Evolutionary conservation across 352 stramenopile species (phyloP).

Genomic region (Globisporangium rhizosaccharum): DNA sequence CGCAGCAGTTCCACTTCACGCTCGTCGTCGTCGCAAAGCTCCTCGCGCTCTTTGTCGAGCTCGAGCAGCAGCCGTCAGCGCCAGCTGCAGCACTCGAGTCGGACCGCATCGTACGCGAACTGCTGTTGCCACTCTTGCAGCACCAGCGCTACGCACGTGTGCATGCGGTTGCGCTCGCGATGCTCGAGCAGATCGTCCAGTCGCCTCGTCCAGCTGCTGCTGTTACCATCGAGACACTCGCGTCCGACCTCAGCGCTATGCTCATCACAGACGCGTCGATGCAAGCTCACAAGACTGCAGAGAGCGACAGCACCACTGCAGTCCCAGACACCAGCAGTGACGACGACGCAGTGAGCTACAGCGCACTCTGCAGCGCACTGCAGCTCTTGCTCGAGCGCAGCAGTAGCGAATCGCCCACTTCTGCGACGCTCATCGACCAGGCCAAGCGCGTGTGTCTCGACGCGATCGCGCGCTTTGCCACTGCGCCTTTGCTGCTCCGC

Average conservation of each 20-base stretch:
- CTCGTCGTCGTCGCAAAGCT: constrained; percentile 27
- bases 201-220: constrained; percentile 6
- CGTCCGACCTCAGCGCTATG: constrained; percentile 2
- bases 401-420: not conserved
- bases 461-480: constrained; percentile 33
- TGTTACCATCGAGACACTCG: constrained; percentile 14
- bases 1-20: constrained; percentile 30
- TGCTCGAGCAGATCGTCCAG: constrained; percentile 24
- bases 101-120: constrained; percentile 7
- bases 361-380: constrained; percentile 43
- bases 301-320: constrained; percentile 3
- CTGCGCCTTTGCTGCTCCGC: constrained; percentile 36
- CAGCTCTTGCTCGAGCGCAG: constrained; percentile 28
- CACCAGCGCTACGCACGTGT: constrained; percentile 17
- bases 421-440: constrained; percentile 6
- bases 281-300: not conserved
- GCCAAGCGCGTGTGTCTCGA: constrained; percentile 29
- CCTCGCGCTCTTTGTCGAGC: constrained; percentile 22
- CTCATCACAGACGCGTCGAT: constrained; percentile 5
- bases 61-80: not conserved
- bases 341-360: constrained; percentile 22
- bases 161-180: constrained; percentile 22
- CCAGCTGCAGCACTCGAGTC: not conserved
- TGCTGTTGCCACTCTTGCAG: constrained; percentile 32
- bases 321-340: not conserved